Evolutionary conservation across 2,329 filamentous ascomycete species (phyloP).

Genomic region (Hymenoscyphus fraxineus): DNA sequence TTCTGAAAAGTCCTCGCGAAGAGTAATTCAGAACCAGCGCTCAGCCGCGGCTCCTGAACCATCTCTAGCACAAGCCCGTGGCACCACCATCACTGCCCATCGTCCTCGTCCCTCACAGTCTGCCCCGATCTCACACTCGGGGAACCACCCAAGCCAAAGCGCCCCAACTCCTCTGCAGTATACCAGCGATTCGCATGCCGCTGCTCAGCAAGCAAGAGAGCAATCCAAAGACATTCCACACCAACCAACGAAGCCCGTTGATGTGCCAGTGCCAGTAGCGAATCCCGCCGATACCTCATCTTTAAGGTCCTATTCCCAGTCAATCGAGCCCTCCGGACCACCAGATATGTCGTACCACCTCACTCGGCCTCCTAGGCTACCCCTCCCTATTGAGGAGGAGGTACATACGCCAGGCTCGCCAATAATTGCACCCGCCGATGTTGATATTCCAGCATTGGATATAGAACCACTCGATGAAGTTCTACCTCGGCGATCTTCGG

Average conservation of each 20-base stretch:
- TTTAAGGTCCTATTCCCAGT: constrained; percentile 37
- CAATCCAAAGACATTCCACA: constrained; percentile 36
- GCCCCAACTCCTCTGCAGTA: constrained; percentile 22
- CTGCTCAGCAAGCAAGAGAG: constrained; percentile 28
- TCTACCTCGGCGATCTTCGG: constrained; percentile 51
- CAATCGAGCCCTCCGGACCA: constrained; percentile 50
- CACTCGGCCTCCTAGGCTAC: constrained; percentile 77
- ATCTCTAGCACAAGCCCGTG: constrained; percentile 54
- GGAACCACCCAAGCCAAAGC: constrained; percentile 20
- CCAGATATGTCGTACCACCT: constrained; percentile 56
- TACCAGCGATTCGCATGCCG: constrained; percentile 25
- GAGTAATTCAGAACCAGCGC: constrained; percentile 51
- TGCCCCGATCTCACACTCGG: constrained; percentile 13
- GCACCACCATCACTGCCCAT: constrained; percentile 28
- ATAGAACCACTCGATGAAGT: constrained; percentile 44
- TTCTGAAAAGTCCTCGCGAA: constrained; percentile 26
- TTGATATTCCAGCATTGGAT: constrained; percentile 28
- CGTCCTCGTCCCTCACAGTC: constrained; percentile 29
- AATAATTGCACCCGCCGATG: constrained; percentile 70
- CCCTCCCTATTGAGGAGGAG: constrained; percentile 90
- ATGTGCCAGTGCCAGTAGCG: constrained; percentile 39
- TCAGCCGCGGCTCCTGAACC: constrained; percentile 59
- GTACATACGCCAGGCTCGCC: constrained; percentile 85
- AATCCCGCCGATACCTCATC: constrained; percentile 26
- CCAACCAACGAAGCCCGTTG: constrained; percentile 54